phyloP scores from a whole-genome alignment of 2,329 filamentous ascomycete genomes.

The Aspergillus intermedius region DNA sequence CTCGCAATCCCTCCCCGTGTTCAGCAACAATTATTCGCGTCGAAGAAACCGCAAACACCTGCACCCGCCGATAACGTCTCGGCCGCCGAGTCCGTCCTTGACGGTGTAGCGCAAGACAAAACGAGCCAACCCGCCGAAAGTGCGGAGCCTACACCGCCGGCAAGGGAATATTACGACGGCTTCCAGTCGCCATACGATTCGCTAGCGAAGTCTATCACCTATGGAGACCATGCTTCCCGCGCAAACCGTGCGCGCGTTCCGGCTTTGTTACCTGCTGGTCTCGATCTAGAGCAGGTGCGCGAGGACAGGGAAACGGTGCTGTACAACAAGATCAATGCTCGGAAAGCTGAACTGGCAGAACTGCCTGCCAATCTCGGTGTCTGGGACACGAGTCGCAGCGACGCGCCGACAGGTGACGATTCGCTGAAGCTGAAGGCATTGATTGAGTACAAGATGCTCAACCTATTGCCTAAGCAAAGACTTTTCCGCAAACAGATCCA shows the following conservation, averaged over 20 bases:
- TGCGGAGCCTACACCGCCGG: conserved; percentile 17
- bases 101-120: conserved; percentile 32
- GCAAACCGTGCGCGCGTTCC: conserved; percentile 74
- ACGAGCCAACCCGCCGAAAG: conserved; percentile 25
- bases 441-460: conserved; percentile 91
- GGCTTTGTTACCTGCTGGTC: conserved; percentile 78
- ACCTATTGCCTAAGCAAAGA: conserved; percentile 81
- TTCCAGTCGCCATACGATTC: conserved; percentile 66
- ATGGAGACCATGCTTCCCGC: conserved; percentile 69
- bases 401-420: conserved; percentile 66
- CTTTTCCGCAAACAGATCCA: conserved; percentile 79
- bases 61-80: conserved; percentile 30
- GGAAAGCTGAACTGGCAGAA: conserved; percentile 76
- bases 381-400: conserved; percentile 69
- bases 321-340: conserved; percentile 81
- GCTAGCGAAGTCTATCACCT: conserved; percentile 59
- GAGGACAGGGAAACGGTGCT: conserved; percentile 82
- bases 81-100: conserved; percentile 29
- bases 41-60: conserved; percentile 33
- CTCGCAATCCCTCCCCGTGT: conserved; percentile 69
- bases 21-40: conserved; percentile 75
- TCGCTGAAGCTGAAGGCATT: conserved; percentile 79
- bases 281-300: conserved; percentile 78
- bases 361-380: conserved; percentile 79
- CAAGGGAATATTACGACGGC: conserved; percentile 56